Conservation (phyloP, 306 rosid species). For the Quercus robur region DNA sequence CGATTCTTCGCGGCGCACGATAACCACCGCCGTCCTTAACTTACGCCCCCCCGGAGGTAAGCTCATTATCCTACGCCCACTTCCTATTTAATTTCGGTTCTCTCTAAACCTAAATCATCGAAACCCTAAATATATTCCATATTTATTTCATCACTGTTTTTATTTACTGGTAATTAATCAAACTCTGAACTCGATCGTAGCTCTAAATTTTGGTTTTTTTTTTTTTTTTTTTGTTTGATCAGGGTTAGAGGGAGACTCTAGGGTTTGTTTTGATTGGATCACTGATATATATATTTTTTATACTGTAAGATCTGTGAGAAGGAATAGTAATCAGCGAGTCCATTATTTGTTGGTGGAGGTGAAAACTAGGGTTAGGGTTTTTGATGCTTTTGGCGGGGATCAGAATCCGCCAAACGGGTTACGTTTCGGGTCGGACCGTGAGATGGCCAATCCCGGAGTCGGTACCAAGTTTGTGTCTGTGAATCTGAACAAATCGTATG, state of each 20-base stretch:
- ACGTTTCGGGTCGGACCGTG: slow-evolving; percentile 31
- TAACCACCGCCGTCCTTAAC: slow-evolving; percentile 36
- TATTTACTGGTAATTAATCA: neutral
- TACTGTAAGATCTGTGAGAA: slow-evolving; percentile 26
- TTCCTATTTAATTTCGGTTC: neutral
- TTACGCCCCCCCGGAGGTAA: slow-evolving; percentile 30
- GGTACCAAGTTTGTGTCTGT: slow-evolving; percentile 81
- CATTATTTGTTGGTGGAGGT: slow-evolving; percentile 10
- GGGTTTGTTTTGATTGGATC: slow-evolving; percentile 6
- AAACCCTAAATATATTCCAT: slow-evolving; percentile 37
- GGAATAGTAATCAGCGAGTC: slow-evolving; percentile 8
- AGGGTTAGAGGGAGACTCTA: slow-evolving; percentile 31
- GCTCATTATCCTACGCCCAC: slow-evolving; percentile 13
- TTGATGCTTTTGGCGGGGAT: slow-evolving; percentile 69
- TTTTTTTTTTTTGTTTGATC: slow-evolving; percentile 4
- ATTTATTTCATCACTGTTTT: neutral
- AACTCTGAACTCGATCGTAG: slow-evolving; percentile 12
- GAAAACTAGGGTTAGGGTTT: slow-evolving; percentile 47
- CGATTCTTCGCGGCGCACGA: slow-evolving; percentile 29
- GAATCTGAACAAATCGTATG: slow-evolving; percentile 96
- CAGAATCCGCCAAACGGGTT: slow-evolving; percentile 40
- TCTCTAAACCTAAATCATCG: neutral
- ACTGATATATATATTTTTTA: neutral
- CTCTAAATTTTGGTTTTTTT: neutral
- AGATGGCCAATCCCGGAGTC: slow-evolving; percentile 90